Evolutionary conservation across 495 filamentous ascomycete species (phyloP).

Genomic region (Xylaria venustula): DNA sequence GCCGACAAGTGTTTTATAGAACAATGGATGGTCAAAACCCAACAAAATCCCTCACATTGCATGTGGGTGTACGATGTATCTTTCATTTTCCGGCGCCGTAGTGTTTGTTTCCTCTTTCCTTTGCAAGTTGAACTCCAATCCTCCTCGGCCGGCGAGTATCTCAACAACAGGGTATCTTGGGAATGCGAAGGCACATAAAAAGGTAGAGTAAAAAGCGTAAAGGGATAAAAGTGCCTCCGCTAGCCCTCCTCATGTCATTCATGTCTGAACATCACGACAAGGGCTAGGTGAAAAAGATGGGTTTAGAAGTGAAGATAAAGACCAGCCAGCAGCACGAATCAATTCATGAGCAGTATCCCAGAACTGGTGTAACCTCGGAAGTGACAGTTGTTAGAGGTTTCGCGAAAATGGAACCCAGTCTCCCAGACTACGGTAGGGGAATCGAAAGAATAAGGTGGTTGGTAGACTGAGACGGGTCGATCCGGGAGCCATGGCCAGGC

Average conservation of each 20-base stretch:
- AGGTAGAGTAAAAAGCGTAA: conserved; percentile 18
- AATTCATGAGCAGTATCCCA: conserved; percentile 13
- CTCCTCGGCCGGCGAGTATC: conserved; percentile 31
- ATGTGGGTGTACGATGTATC: conserved; percentile 7
- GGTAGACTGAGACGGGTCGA: not conserved
- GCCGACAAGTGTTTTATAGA: conserved; percentile 14
- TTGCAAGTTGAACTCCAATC: conserved; percentile 23
- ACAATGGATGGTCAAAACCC: conserved; percentile 14
- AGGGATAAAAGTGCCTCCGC: conserved; percentile 28
- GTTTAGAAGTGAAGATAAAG: conserved; percentile 22
- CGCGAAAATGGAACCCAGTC: conserved; percentile 21
- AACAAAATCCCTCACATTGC: conserved; percentile 7
- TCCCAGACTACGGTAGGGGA: conserved; percentile 15
- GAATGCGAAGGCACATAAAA: conserved; percentile 27
- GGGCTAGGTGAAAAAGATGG: conserved; percentile 15
- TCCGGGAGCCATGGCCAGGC: conserved; percentile 9
- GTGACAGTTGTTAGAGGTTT: conserved; percentile 13
- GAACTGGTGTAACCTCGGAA: conserved; percentile 6
- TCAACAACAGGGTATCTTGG: conserved; percentile 37
- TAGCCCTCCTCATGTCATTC: conserved; percentile 20
- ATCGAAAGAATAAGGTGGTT: conserved; percentile 12
- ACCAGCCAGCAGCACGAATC: conserved; percentile 28
- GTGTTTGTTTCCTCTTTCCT: conserved; percentile 15
- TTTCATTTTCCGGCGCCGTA: conserved; percentile 8
- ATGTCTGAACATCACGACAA: conserved; percentile 24